Conservation (phyloP, 2,329 filamentous ascomycete genomes). For the Zymoseptoria ardabiliae region DNA sequence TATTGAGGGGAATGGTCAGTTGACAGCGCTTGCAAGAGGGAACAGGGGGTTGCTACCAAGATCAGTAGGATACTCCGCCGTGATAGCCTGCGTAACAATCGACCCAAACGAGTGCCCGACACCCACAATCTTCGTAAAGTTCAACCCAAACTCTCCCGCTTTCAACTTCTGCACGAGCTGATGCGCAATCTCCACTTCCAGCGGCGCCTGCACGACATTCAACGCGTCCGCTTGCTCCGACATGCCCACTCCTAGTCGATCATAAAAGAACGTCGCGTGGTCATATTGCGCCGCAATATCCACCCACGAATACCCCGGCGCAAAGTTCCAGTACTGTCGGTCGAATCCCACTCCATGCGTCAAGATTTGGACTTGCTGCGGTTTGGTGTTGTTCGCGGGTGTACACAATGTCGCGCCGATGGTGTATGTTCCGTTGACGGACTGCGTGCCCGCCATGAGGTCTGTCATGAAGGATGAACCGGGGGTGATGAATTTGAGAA, state of each 20-base stretch:
- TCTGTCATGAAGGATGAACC: constrained; percentile 5
- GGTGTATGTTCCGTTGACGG: constrained; percentile 9
- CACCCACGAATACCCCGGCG: constrained; percentile 34
- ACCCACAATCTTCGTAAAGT: constrained; percentile 33
- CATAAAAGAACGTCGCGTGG: constrained; percentile 37
- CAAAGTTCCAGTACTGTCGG: constrained; percentile 31
- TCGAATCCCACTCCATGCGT: constrained; percentile 37
- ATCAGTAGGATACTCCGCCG: constrained; percentile 27
- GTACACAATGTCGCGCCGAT: constrained; percentile 10
- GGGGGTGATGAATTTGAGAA: constrained; percentile 7
- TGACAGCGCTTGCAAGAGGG: too few species aligned
- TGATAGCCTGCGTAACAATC: constrained; percentile 29
- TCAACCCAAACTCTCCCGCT: constrained; percentile 22
- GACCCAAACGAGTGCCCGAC: constrained; percentile 36
- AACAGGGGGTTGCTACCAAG: too few species aligned
- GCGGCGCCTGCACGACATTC: constrained; percentile 31
- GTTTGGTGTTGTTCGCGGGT: constrained; percentile 9
- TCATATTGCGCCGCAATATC: constrained; percentile 34
- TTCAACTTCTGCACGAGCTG: constrained; percentile 28
- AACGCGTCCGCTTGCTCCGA: constrained; percentile 35
- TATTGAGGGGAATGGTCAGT: background rate
- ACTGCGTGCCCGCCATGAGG: constrained; percentile 10
- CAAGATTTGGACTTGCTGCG: constrained; percentile 31
- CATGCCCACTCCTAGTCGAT: constrained; percentile 35
- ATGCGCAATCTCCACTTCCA: constrained; percentile 34